Evolutionary conservation across 192 early-diverging fungal species (phyloP).

Genomic region (Lobosporangium transversale): DNA sequence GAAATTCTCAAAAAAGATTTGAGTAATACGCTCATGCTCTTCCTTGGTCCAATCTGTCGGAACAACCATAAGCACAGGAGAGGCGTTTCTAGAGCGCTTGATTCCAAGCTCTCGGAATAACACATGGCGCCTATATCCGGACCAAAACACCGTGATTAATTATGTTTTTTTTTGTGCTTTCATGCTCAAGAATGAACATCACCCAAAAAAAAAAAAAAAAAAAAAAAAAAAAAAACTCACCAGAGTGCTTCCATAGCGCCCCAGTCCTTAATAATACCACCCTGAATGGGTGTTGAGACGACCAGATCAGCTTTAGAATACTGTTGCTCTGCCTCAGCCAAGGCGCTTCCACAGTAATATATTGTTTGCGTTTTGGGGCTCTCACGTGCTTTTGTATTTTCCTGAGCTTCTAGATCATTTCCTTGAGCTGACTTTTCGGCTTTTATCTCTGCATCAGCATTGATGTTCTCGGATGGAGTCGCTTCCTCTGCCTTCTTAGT

Average conservation of each 20-base stretch:
- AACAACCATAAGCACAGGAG: slow-evolving; percentile 78
- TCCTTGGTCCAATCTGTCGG: slow-evolving; percentile 86
- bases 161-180: no score
- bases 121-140: slow-evolving; percentile 69
- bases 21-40: slow-evolving; percentile 81
- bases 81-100: slow-evolving; percentile 78
- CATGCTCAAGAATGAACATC: no score
- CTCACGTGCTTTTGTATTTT: slow-evolving; percentile 20
- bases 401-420: background rate
- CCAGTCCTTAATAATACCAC: slow-evolving; percentile 77
- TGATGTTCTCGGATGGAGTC: background rate
- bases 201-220: background rate
- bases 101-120: slow-evolving; percentile 82
- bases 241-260: slow-evolving; percentile 76
- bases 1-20: slow-evolving; percentile 93
- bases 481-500: slow-evolving; percentile 1
- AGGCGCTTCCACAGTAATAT: slow-evolving; percentile 46
- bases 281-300: slow-evolving; percentile 62
- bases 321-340: slow-evolving; percentile 36
- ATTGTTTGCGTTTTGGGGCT: slow-evolving; percentile 19
- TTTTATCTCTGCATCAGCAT: slow-evolving; percentile 17
- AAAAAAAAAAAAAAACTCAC: no score
- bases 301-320: slow-evolving; percentile 24
- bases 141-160: no score
- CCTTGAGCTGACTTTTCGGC: slow-evolving; percentile 20